Evolutionary conservation across 805 yeast genomes (phyloP).

Genomic region (Kodamaea nitidulidarum): DNA sequence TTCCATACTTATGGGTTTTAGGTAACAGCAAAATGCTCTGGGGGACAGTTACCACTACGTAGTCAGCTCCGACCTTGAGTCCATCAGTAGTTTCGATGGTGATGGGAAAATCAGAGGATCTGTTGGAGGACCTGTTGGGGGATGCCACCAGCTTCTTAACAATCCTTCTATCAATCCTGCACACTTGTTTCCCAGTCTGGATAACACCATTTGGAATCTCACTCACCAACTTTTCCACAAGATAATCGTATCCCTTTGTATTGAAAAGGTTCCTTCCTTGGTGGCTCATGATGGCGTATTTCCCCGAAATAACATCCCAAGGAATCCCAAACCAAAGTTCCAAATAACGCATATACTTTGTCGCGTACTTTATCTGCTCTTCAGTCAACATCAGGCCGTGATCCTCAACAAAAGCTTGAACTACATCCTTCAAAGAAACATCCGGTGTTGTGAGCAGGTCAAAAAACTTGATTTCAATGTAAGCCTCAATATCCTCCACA

Average conservation of each 20-base stretch:
- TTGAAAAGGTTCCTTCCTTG: conserved; percentile 78
- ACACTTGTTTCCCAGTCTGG: conserved; percentile 40
- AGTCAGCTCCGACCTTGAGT: conserved; percentile 40
- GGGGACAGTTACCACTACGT: conserved; percentile 71
- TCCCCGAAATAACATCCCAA: conserved; percentile 63
- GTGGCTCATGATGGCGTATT: conserved; percentile 63
- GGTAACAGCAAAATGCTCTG: conserved; percentile 58
- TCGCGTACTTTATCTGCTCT: conserved; percentile 49
- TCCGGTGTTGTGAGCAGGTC: conserved; percentile 49
- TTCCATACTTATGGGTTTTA: conserved; percentile 37
- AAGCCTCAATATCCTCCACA: conserved; percentile 54
- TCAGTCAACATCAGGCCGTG: conserved; percentile 45
- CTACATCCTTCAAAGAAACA: conserved; percentile 47
- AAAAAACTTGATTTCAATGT: conserved; percentile 52
- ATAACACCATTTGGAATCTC: conserved; percentile 40
- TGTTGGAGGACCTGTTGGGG: no score
- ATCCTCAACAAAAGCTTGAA: conserved; percentile 43
- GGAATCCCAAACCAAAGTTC: conserved; percentile 83
- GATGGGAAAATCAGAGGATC: no score
- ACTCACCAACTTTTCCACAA: conserved; percentile 41
- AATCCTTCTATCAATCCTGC: conserved; percentile 18
- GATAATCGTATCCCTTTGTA: conserved; percentile 51
- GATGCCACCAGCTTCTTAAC: no score
- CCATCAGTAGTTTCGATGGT: conserved; percentile 33
- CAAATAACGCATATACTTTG: conserved; percentile 50